Conservation (phyloP, 768 basidiomycete genomes). For the Tephrocybe sp. region DNA sequence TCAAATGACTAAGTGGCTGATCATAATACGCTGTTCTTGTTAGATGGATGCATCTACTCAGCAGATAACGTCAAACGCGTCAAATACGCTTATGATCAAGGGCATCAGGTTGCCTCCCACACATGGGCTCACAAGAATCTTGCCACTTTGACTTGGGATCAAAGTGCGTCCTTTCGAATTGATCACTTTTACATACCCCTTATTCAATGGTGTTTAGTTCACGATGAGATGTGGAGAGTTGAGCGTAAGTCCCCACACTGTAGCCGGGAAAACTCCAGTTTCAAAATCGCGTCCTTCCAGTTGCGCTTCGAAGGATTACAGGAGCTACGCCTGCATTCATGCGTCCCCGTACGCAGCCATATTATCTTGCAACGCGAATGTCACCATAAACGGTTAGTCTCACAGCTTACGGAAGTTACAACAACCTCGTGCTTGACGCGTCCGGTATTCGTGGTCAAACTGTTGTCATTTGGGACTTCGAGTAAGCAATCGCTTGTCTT, state of each 20-base stretch:
- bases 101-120: slow-evolving; percentile 34
- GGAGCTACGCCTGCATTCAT: slow-evolving; percentile 22
- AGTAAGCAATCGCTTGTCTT: slow-evolving; percentile 24
- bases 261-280: neutral
- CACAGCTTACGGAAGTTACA: slow-evolving; percentile 23
- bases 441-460: slow-evolving; percentile 16
- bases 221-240: slow-evolving; percentile 17
- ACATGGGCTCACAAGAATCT: slow-evolving; percentile 34
- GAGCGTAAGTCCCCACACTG: slow-evolving; percentile 14
- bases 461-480: slow-evolving; percentile 37
- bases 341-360: slow-evolving; percentile 19
- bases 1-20: neutral
- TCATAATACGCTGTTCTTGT: neutral
- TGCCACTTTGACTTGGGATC: slow-evolving; percentile 24
- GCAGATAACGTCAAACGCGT: slow-evolving; percentile 24
- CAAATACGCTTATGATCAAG: slow-evolving; percentile 26
- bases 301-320: slow-evolving; percentile 18
- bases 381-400: neutral
- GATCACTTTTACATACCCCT: neutral
- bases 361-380: neutral
- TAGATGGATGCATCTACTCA: slow-evolving; percentile 33
- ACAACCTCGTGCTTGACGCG: slow-evolving; percentile 19
- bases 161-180: slow-evolving; percentile 18
- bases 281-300: neutral
- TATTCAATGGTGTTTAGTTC: neutral